A percentile compares a stretch with the other conserved stretches of the same genome.
Evolutionary conservation across 352 stramenopile genomes (phyloP).

Genomic region (Phytophthora nicotianae): DNA sequence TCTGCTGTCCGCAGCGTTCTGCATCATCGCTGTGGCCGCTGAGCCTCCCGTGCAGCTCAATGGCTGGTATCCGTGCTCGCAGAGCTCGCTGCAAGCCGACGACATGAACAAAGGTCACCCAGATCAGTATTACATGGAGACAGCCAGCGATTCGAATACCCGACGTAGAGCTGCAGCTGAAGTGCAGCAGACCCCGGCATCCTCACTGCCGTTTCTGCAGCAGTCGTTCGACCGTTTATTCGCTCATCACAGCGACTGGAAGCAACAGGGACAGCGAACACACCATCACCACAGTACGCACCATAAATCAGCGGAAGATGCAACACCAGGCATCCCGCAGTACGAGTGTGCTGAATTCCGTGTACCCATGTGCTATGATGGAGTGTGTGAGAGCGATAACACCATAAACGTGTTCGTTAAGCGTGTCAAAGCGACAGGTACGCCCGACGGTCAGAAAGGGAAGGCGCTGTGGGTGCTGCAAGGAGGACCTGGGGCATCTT

Average conservation of each 20-base stretch:
- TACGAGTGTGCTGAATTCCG: conserved; percentile 71
- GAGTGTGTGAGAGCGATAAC: conserved; percentile 63
- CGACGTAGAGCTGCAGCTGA: conserved; percentile 14
- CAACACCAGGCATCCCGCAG: conserved; percentile 6
- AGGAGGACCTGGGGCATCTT: conserved; percentile 70
- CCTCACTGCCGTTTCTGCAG: conserved; percentile 39
- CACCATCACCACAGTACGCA: background rate
- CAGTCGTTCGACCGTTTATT: conserved; percentile 46
- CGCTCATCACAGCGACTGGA: conserved; percentile 31
- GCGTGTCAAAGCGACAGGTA: conserved; percentile 39
- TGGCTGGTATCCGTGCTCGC: conserved; percentile 64
- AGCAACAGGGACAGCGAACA: conserved; percentile 9
- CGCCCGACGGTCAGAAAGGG: conserved; percentile 11
- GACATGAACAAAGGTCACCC: conserved; percentile 30
- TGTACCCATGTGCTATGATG: conserved; percentile 75
- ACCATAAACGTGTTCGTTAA: conserved; percentile 68
- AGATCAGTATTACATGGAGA: conserved; percentile 51
- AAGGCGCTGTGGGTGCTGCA: conserved; percentile 78
- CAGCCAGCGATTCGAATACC: conserved; percentile 6
- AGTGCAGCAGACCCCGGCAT: conserved; percentile 8
- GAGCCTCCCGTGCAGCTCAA: conserved; percentile 48
- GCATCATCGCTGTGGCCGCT: background rate
- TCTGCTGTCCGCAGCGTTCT: conserved; percentile 6
- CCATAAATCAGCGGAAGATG: conserved; percentile 12
- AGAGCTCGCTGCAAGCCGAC: conserved; percentile 35